Base-by-base conservation (phyloP, 2,329 filamentous ascomycete genomes). In the Colletotrichum shisoi region DNA sequence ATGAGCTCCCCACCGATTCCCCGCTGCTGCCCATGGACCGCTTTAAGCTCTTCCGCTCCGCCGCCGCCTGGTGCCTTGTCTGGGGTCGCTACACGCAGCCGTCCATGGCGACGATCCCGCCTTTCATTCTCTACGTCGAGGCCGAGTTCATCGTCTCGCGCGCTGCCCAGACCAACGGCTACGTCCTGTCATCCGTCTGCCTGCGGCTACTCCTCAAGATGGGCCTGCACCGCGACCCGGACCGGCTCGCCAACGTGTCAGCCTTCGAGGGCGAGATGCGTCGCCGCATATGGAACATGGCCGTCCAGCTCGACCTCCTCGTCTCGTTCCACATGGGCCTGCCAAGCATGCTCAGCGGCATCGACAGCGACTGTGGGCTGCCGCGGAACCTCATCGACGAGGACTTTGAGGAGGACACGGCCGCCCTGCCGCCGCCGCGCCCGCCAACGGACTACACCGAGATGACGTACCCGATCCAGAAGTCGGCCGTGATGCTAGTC, bases 271-370 rank as follows among this genome's bases (percentile, higher is more conserved):
- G 82, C 6, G 84, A 87, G 75, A 85, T 86, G 81, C 79, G 83
- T 13, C 78, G 83, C 39, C 78, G 84, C 15, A 74, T 83, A 71
- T 87, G 85, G 85, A 81, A 83, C 69, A 78, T 86, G 69, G 80
- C 82, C 3, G 75, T 80, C 31, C 86, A 89, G 72, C 81, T 90
- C 53, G 89, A 91, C 72, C 76, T 88, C 3, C 76, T 91, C 4
- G 86, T 89, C 31, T 85, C 87, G 1, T 90, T 90, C 72, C 88
- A 91, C 72, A 82, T 90, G 67, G 89, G 89, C 2, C 79, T 92
- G 61, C 89, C 89, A 2, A 84, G 84, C 72, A 89, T 91, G 85
- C 81, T 90, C 51, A 82, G 87, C 63, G 80, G 83, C 27, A 84
- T 88, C 42, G 88, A 90, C 67, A 85, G 83, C 53, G 89, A 91